These are phyloP conservation scores for Ophiognomonia clavigignenti-juglandacearum DNA, from an alignment of 2,329 filamentous ascomycete genomes.

Conservation along the genomic window DNA sequence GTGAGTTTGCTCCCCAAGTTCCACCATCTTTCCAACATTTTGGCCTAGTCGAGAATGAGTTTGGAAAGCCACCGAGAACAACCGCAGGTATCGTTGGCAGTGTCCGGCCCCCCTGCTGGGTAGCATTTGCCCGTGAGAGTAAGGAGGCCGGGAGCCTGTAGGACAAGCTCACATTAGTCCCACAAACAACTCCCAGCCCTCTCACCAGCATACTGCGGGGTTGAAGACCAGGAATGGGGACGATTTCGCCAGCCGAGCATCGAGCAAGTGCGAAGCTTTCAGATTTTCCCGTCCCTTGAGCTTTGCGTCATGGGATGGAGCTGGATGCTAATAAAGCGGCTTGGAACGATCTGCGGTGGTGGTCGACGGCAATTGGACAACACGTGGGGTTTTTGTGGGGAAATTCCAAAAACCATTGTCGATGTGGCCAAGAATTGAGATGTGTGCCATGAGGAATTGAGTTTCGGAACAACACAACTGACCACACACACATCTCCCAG, in stretches of 20 bases:
- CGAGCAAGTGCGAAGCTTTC: no score
- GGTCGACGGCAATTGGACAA: not conserved
- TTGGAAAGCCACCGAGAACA: no score
- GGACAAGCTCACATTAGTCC: no score
- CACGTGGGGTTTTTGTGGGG: not conserved
- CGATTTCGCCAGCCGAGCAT: not conserved
- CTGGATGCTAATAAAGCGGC: not conserved
- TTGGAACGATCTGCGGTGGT: not conserved
- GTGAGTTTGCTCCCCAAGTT: constrained; percentile 41
- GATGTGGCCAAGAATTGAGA: no score
- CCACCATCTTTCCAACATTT: constrained; percentile 3
- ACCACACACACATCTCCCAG: constrained; percentile 28
- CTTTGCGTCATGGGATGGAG: not conserved
- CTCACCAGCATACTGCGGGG: constrained; percentile 1
- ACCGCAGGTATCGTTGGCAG: no score
- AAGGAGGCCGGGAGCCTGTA: no score
- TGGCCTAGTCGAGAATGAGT: no score
- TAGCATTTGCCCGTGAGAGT: no score
- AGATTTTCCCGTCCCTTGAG: not conserved
- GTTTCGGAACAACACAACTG: no score
- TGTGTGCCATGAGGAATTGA: no score
- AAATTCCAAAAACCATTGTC: not conserved
- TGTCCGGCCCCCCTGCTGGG: no score
- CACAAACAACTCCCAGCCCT: not conserved
- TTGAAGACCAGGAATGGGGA: not conserved